Conservation (phyloP, 2,329 filamentous ascomycete genomes). For the Claviceps sp. region DNA sequence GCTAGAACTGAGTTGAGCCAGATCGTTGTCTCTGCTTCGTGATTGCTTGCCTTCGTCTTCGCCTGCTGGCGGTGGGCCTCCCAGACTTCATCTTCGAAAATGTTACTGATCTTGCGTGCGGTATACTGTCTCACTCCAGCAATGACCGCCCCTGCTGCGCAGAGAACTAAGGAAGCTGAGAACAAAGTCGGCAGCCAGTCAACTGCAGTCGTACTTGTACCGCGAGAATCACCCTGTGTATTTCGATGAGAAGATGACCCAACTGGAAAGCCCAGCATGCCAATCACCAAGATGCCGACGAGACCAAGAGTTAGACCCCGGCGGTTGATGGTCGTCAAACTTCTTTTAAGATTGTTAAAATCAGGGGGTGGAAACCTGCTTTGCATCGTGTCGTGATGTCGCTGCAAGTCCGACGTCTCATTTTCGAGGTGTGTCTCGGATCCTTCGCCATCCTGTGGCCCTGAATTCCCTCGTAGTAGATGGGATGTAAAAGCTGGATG, state of each 20-base stretch:
- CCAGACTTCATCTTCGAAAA: slow-evolving; percentile 60
- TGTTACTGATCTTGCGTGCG: slow-evolving; percentile 42
- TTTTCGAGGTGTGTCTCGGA: slow-evolving; percentile 22
- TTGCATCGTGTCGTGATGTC: slow-evolving; percentile 27
- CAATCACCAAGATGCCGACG: slow-evolving; percentile 18
- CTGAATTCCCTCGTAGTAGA: slow-evolving; percentile 23
- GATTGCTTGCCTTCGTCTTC: slow-evolving; percentile 24
- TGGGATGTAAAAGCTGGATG: slow-evolving; percentile 21
- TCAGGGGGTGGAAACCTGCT: slow-evolving; percentile 35
- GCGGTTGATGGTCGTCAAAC: slow-evolving; percentile 18
- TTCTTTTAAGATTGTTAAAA: slow-evolving; percentile 26
- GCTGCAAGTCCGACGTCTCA: slow-evolving; percentile 23
- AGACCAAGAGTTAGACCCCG: slow-evolving; percentile 23
- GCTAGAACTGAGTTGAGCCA: slow-evolving; percentile 60
- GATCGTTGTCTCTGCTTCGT: slow-evolving; percentile 48
- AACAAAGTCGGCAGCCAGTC: slow-evolving; percentile 11
- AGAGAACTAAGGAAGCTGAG: slow-evolving; percentile 9
- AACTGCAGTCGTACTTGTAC: slow-evolving; percentile 11
- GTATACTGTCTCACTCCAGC: slow-evolving; percentile 44
- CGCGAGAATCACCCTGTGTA: not conserved
- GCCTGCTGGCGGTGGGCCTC: slow-evolving; percentile 44
- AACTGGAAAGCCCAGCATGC: slow-evolving; percentile 2
- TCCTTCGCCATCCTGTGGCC: slow-evolving; percentile 24
- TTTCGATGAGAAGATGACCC: not conserved
- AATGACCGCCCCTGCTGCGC: slow-evolving; percentile 22